phyloP scores from a whole-genome alignment of 2,329 filamentous ascomycete species.

The Allantophomopsis cytisporea region DNA sequence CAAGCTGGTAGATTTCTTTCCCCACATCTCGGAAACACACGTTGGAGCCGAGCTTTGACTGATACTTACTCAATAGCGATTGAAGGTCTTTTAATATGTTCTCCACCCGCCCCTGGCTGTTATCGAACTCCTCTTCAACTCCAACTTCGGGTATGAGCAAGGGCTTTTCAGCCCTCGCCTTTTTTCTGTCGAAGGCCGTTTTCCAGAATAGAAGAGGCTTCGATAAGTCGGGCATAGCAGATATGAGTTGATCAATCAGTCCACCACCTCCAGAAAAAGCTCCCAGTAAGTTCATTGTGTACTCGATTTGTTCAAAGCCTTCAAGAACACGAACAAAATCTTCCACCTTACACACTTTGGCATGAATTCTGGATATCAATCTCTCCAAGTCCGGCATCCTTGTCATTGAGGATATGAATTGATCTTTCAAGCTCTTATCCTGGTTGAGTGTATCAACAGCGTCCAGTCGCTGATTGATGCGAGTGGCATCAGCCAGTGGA shows the following conservation, averaged over 20 bases:
- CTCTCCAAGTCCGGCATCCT: conserved; percentile 92
- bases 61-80: conserved; percentile 55
- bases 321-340: conserved; percentile 91
- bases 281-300: conserved; percentile 71
- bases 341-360: conserved; percentile 75
- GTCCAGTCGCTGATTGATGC: conserved; percentile 88
- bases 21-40: conserved; percentile 75
- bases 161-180: conserved; percentile 60
- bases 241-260: conserved; percentile 71
- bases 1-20: conserved; percentile 94
- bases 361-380: conserved; percentile 87
- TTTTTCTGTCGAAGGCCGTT: conserved; percentile 73
- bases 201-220: conserved; percentile 74
- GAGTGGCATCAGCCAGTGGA: conserved; percentile 71
- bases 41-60: conserved; percentile 60
- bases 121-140: conserved; percentile 85
- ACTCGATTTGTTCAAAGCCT: conserved; percentile 95
- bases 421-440: conserved; percentile 66
- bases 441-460: conserved; percentile 88
- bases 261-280: conserved; percentile 66
- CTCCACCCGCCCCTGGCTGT: conserved; percentile 64
- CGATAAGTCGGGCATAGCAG: conserved; percentile 73
- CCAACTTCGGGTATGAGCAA: conserved; percentile 75
- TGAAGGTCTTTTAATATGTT: conserved; percentile 62
- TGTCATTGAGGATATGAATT: conserved; percentile 76